Evolutionary conservation across 345 rosid genomes (phyloP), one percentile per base, ranked within the genome.

Genomic region (Bretschneidera sinensis): DNA sequence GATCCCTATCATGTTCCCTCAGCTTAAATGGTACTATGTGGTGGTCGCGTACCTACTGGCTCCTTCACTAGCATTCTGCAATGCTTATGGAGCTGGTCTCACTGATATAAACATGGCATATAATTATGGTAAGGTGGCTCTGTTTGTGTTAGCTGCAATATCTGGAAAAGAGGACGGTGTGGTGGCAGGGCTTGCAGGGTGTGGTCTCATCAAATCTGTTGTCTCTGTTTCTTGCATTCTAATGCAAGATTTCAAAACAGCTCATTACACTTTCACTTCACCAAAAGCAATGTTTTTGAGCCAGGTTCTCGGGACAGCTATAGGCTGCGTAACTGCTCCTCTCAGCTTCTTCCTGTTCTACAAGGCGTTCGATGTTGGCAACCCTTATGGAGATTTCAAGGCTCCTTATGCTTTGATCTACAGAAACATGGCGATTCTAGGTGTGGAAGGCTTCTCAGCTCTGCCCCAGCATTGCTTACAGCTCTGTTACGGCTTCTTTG

Each of bases 101-200:
- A 92, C 98, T 0, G 98, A 92, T 69, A 85, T 87, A 1, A 92
- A 92, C 88, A 89, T 92, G 98, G 97, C 95, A 39, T 89, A 89
- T 61, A 92, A 92, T 71, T 92, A 92, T n/a, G 96, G 96, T 5
- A 92, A 92, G 74, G 85, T 92, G 20, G 98, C 97, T 39, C 79
- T 92, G 6, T 92, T 92, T 35, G 76, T 87, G 16, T 53, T 92
- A 6, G 98, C 96, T 0, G 97, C 97, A 18, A 24, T 84, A 35
- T 62, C 98, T 0, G 96, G 97, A 45, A 87, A 81, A 65, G 81
- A 87, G 52, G 49, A 92, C 13, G 97, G 98, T 2, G 76, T 92
- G 1, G 85, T 92, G 14, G 98, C 98, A 0, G 94, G 85, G 24
- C 87, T 92, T 0, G 94, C 86, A 0, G 98, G 98, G 0, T 92